phyloP scores from a whole-genome alignment of 2,329 filamentous ascomycete species.

The Uncinocarpus reesii region DNA sequence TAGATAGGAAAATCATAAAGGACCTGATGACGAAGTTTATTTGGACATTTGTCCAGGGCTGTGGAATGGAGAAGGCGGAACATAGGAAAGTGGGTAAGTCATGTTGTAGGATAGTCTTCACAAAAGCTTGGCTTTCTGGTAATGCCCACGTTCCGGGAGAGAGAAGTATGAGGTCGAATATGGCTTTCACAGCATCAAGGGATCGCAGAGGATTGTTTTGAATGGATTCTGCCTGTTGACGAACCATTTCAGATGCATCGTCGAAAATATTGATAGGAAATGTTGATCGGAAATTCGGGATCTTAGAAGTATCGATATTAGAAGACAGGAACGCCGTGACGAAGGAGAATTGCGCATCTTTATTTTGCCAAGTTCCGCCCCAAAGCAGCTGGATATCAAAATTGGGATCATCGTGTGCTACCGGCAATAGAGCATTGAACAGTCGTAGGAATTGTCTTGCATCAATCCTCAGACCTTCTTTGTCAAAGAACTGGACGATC shows the following conservation, averaged over 20 bases:
- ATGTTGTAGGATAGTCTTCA: slow-evolving; percentile 50
- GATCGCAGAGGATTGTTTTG: slow-evolving; percentile 82
- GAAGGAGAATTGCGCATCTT: slow-evolving; percentile 86
- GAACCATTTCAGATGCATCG: slow-evolving; percentile 50
- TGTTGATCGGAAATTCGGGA: slow-evolving; percentile 68
- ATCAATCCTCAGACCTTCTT: slow-evolving; percentile 63
- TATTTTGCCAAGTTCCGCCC: slow-evolving; percentile 78
- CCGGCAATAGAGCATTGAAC: slow-evolving; percentile 65
- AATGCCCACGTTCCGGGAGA: slow-evolving; percentile 48
- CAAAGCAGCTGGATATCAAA: slow-evolving; percentile 84
- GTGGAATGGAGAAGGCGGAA: slow-evolving; percentile 39
- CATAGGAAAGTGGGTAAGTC: slow-evolving; percentile 43
- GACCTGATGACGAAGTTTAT: slow-evolving; percentile 41
- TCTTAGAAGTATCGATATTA: slow-evolving; percentile 68
- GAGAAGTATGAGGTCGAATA: slow-evolving; percentile 53
- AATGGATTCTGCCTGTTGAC: slow-evolving; percentile 53
- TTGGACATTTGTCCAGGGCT: slow-evolving; percentile 41
- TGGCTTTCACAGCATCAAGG: slow-evolving; percentile 63
- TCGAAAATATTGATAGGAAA: slow-evolving; percentile 59
- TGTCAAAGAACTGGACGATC: slow-evolving; percentile 70
- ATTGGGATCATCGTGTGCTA: slow-evolving; percentile 51
- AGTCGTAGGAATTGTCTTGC: slow-evolving; percentile 70
- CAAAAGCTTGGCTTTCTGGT: slow-evolving; percentile 47
- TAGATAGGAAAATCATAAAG: slow-evolving; percentile 74
- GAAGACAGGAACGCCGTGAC: slow-evolving; percentile 76